Percentiles rank a stretch among this genome's conserved stretches.
Conservation (phyloP, 441 rosid genomes). For the Erysimum pusillum region DNA sequence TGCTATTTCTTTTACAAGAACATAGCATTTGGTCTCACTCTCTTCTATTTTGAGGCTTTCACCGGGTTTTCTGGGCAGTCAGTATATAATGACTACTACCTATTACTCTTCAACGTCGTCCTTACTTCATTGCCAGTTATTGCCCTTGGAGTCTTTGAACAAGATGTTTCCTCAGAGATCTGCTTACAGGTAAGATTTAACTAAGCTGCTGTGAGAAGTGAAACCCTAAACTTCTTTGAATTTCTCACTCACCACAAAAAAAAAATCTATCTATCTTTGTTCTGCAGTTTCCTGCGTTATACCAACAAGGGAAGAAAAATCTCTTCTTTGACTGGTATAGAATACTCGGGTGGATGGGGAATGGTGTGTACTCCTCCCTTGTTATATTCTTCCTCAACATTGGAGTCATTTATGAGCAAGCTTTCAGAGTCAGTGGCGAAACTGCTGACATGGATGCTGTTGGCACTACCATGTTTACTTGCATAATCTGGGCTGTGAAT, state of each 20-base stretch:
- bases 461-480: conserved; percentile 95
- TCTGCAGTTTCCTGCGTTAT: conserved; percentile 90
- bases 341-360: conserved; percentile 97
- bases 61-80: conserved; percentile 96
- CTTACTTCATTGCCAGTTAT: conserved; percentile 94
- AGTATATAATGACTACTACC: conserved; percentile 88
- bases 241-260: conserved; percentile 57
- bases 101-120: conserved; percentile 89
- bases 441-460: conserved; percentile 87
- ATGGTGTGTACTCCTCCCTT: conserved; percentile 84
- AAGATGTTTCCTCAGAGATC: conserved; percentile 93
- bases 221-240: conserved; percentile 2
- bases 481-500: conserved; percentile 91
- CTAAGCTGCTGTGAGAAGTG: no score
- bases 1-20: conserved; percentile 99
- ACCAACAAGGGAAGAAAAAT: conserved; percentile 96
- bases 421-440: conserved; percentile 86
- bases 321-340: conserved; percentile 94
- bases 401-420: conserved; percentile 69
- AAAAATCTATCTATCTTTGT: conserved; percentile 35
- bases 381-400: conserved; percentile 80
- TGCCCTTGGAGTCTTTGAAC: conserved; percentile 94
- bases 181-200: conserved; percentile 90
- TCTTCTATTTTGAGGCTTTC: conserved; percentile 97
- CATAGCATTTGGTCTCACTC: conserved; percentile 94